Evolutionary conservation across 176 grass and related monocot genomes (phyloP).

Genomic region (Hsuehochloa calcarea): DNA sequence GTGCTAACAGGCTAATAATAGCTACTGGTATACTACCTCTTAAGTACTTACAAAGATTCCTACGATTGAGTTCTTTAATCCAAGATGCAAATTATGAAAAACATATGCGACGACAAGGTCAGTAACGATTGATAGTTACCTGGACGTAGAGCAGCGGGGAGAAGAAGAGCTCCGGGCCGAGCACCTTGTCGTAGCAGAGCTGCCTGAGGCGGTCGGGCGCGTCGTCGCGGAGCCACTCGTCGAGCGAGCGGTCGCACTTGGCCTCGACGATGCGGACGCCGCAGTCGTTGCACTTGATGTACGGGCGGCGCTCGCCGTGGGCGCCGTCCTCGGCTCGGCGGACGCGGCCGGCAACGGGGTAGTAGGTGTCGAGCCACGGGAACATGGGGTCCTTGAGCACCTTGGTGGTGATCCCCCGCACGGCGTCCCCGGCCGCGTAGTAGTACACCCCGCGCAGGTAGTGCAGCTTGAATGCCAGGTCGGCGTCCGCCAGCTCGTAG

Average conservation of each 20-base stretch:
- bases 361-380: constrained; percentile 63
- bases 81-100: neutral
- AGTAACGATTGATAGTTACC: constrained; percentile 22
- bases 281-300: constrained; percentile 93
- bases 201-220: constrained; percentile 14
- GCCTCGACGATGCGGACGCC: constrained; percentile 91
- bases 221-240: constrained; percentile 58
- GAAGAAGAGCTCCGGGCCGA: constrained; percentile 84
- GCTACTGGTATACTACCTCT: neutral
- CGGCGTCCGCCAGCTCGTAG: constrained; percentile 47
- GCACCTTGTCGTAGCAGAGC: constrained; percentile 73
- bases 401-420: constrained; percentile 39
- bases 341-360: constrained; percentile 63
- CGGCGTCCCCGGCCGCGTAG: constrained; percentile 41
- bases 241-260: constrained; percentile 48
- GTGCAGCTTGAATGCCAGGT: constrained; percentile 75
- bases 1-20: neutral
- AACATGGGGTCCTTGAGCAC: constrained; percentile 83
- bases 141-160: constrained; percentile 84
- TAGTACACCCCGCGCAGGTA: constrained; percentile 81
- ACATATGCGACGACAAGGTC: neutral
- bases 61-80: neutral
- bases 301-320: constrained; percentile 16
- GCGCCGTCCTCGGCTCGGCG: constrained; percentile 18
- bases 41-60: neutral